Base-by-base conservation (phyloP, 2,329 filamentous ascomycete genomes). In the Diaporthe destruens region DNA sequence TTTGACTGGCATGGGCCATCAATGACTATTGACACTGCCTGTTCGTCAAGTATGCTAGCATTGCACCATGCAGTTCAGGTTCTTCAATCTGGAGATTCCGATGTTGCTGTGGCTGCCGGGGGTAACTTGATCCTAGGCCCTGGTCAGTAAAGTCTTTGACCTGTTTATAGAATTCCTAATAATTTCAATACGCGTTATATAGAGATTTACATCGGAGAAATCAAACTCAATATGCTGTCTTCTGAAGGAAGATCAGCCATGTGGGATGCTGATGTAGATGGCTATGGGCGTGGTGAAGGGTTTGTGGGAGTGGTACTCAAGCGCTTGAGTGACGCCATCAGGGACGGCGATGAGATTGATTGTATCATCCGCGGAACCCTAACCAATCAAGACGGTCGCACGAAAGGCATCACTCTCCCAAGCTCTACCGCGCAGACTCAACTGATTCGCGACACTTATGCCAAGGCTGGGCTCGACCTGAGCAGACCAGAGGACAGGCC, bases 221-320 rank as follows among this genome's bases (percentile, higher is more conserved):
- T 71, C 79, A 78, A 16, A 81, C 42, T 44, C 6, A 44, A 44
- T 11, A 44, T 44, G 6, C 42, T 44, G 11, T 44, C 42, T 12
- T 18, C 42, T 11, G 7, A 11, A 44, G 81, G 82, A 0, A 79
- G 78, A 53, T 84, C 79, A 39, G 79, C 80, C 25, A 82, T 82
- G 75, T 87, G 84, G 77, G 87, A 88, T 73, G 76, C 77, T 0
- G 76, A 77, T 9, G 87, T 85, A 0, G 81, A 87, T 71, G 88
- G 87, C 0, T 89, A 89, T 74, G 85, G 82, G 80, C 86, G 72
- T 87, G 87, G 86, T 4, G 87, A 89, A 74, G 88, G 87, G 3
- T 75, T 85, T 16, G 85, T 80, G 0, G 80, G 82, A 2, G 39
- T 89, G 0, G 72, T 88, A 1, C 75, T 89, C 2, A 71, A 72